phyloP scores from a whole-genome alignment of 2,329 filamentous ascomycete genomes.

The Venturia asperata region DNA sequence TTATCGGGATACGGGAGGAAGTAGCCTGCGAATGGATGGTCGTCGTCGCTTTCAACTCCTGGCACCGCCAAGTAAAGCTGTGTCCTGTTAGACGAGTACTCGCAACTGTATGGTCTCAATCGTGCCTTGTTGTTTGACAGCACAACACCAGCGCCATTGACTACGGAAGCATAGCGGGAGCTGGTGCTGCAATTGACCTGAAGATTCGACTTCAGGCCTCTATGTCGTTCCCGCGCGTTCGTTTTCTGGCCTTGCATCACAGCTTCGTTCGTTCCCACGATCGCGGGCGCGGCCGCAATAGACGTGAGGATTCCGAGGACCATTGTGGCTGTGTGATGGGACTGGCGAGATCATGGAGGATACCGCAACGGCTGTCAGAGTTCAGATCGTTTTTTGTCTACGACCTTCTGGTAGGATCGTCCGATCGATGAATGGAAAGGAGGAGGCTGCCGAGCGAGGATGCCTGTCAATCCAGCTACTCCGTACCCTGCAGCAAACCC shows the following conservation, averaged over 20 bases:
- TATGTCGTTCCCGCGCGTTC: slow-evolving; percentile 29
- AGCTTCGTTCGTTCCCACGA: slow-evolving; percentile 32
- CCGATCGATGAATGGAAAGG: background rate
- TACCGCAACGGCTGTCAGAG: background rate
- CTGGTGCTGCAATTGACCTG: slow-evolving; percentile 26
- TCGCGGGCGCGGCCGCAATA: slow-evolving; percentile 29
- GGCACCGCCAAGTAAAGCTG: slow-evolving; percentile 4
- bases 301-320: slow-evolving; percentile 29
- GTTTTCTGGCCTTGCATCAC: slow-evolving; percentile 28
- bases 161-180: slow-evolving; percentile 25
- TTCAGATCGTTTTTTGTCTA: slow-evolving; percentile 1
- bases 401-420: background rate
- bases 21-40: slow-evolving; percentile 22
- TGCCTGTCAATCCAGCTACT: background rate
- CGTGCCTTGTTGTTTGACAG: slow-evolving; percentile 25
- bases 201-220: slow-evolving; percentile 28
- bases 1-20: slow-evolving; percentile 22
- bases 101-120: background rate
- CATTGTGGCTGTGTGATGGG: slow-evolving; percentile 22
- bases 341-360: background rate
- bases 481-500: background rate
- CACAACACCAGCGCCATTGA: slow-evolving; percentile 28
- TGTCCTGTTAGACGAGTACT: background rate
- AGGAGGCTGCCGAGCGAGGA: background rate
- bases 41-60: slow-evolving; percentile 18